Evolutionary conservation across 2,329 filamentous ascomycete species (phyloP).

Genomic region (Pseudogymnoascus sp.): DNA sequence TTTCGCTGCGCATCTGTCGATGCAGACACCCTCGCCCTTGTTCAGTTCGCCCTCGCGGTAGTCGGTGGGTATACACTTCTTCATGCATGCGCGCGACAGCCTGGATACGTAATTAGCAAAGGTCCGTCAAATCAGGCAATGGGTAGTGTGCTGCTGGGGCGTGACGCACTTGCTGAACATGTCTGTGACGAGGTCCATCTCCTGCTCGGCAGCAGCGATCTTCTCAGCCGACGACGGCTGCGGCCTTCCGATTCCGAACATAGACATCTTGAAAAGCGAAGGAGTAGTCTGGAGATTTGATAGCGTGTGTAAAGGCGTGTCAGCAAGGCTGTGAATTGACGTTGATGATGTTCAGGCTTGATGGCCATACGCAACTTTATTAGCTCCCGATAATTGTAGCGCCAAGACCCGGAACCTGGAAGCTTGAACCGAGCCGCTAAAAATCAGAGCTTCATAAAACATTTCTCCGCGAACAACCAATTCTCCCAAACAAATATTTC

Average conservation of each 20-base stretch:
- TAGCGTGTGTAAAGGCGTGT: background rate
- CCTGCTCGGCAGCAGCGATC: constrained; percentile 90
- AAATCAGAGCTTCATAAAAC: constrained; percentile 18
- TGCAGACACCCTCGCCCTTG: constrained; percentile 97
- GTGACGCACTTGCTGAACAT: constrained; percentile 86
- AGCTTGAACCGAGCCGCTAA: constrained; percentile 16
- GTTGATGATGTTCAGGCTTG: constrained; percentile 11
- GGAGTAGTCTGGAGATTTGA: background rate
- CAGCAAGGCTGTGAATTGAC: constrained; percentile 4
- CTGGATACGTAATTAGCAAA: constrained; percentile 38
- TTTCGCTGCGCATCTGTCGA: constrained; percentile 94
- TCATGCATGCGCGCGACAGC: constrained; percentile 79
- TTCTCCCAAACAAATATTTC: constrained; percentile 15
- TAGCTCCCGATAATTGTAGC: constrained; percentile 8
- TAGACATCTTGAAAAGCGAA: constrained; percentile 50
- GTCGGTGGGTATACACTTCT: constrained; percentile 85
- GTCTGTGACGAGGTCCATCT: constrained; percentile 95
- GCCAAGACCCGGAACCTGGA: constrained; percentile 10
- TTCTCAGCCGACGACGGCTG: constrained; percentile 95
- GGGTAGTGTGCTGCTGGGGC: constrained; percentile 14
- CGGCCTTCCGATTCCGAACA: constrained; percentile 65
- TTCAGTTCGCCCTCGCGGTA: constrained; percentile 97
- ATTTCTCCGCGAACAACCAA: constrained; percentile 1
- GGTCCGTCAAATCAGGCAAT: background rate
- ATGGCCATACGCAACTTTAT: constrained; percentile 7